Conservation (phyloP, 306 rosid genomes). For the Cicer chorassanicum region DNA sequence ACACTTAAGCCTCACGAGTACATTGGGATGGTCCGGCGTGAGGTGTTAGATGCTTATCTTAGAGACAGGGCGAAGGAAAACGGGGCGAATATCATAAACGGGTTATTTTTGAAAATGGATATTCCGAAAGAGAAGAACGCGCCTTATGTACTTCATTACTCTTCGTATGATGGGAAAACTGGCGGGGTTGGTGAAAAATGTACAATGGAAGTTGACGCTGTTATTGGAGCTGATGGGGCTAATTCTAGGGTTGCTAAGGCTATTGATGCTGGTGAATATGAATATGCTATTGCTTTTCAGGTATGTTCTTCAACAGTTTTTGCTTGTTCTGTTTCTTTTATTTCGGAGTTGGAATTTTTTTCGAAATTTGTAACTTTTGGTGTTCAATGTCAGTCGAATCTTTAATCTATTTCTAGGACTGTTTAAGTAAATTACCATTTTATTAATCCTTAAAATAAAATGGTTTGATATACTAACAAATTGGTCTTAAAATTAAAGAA, state of each 20-base stretch:
- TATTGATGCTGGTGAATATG: conserved; percentile 92
- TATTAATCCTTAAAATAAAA: too few species aligned
- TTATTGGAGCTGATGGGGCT: conserved; percentile 97
- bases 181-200: conserved; percentile 78
- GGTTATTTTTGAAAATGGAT: conserved; percentile 90
- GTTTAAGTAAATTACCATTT: too few species aligned
- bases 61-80: conserved; percentile 76
- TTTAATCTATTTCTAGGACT: too few species aligned
- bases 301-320: too few species aligned
- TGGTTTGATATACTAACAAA: too few species aligned
- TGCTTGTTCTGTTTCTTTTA: too few species aligned
- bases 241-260: conserved; percentile 93
- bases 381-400: too few species aligned
- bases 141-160: conserved; percentile 81
- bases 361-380: too few species aligned
- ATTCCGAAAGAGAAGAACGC: conserved; percentile 56
- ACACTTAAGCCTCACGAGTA: conserved; percentile 94
- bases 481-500: too few species aligned
- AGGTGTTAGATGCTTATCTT: conserved; percentile 77
- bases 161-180: conserved; percentile 66
- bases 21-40: conserved; percentile 95
- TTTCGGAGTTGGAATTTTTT: too few species aligned
- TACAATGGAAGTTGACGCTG: conserved; percentile 90
- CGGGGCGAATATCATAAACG: conserved; percentile 81
- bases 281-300: conserved; percentile 64